Evolutionary conservation across 495 filamentous ascomycete genomes (phyloP), one percentile per base, ranked within the genome.

Genomic region (Neohortaea acidophila): DNA sequence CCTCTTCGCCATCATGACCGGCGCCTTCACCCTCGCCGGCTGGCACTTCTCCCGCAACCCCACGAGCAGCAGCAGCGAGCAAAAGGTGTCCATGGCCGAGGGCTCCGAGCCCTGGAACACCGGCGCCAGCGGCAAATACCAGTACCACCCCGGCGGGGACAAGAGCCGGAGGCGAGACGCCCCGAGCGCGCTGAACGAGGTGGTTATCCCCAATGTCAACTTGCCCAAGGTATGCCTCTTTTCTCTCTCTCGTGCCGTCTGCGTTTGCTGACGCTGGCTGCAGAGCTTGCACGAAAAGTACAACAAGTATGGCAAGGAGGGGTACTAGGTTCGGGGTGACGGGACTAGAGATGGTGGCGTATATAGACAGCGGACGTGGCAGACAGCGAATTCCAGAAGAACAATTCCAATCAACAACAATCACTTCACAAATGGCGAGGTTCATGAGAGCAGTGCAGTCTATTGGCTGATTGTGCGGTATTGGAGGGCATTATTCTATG

Each of bases 251-350:
- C 21, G 15, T 17, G 15, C 37, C 38, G 4, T 29, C 12, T 4
- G 41, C 23, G 23, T 13, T 7, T 24, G 22, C 22, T 43, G 18
- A 43, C 33, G 18, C n/a, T 23, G 26, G 36, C 19, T 4, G 11
- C 43, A 94, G 89, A 64, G 72, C 34, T 71, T 91, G 39, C 89
- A 97, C 64, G 89, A 96, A 50, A 76, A 76, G 59, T 96, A 75
- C 71, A 97, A 97, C 75, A 97, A 97, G 72, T 94, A 77, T 70
- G 89, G 87, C 61, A 96, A 94, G 73, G 89, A 94, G 36, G 62
- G 48, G 29, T 62, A 51, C 42, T 59, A 57, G 45, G 43, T 21
- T 30, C 4, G 28, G 28, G 28, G n/a, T 12, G 7, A n/a, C n/a
- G 24, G 24, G 24, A 8, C 8, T 8, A n/a, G 24, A n/a, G 24